These are phyloP conservation scores for Setaria viridis DNA, from an alignment of 202 grass and related monocot species.

Conservation along the genomic window DNA sequence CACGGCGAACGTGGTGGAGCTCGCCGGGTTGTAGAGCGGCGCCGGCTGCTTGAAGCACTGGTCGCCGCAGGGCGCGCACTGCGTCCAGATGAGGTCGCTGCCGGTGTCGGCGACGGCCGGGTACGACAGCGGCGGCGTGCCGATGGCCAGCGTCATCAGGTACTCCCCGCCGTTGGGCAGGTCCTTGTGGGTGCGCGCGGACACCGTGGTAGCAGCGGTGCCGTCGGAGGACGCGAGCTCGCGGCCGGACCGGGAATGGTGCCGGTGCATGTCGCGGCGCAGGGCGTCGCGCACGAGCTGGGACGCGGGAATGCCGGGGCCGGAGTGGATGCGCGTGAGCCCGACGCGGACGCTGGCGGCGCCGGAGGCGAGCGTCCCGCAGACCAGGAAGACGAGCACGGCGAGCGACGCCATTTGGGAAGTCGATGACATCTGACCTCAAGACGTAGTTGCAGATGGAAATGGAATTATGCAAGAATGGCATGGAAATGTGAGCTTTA, in stretches of 20 bases:
- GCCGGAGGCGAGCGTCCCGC: not conserved
- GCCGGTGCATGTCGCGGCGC: conserved; percentile 53
- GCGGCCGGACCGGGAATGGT: conserved; percentile 6
- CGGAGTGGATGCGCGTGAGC: conserved; percentile 62
- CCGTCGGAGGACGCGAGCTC: conserved; percentile 12
- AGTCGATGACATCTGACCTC: not conserved
- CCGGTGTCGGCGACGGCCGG: conserved; percentile 73
- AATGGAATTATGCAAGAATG: not conserved
- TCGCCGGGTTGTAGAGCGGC: conserved; percentile 59
- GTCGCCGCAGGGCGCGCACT: conserved; percentile 60
- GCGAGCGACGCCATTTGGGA: conserved; percentile 20
- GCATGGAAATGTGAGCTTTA: conserved; percentile 5
- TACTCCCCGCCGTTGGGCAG: conserved; percentile 58
- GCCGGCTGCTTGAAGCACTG: conserved; percentile 61
- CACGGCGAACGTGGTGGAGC: conserved; percentile 60
- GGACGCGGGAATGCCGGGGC: conserved; percentile 40
- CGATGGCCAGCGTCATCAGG: conserved; percentile 66
- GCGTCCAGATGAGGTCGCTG: conserved; percentile 87
- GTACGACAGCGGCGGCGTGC: conserved; percentile 59
- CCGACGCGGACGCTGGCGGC: conserved; percentile 54
- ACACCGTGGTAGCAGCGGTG: not conserved
- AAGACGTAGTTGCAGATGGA: not conserved
- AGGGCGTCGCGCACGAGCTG: conserved; percentile 62
- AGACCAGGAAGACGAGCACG: conserved; percentile 13
- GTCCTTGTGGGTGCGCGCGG: conserved; percentile 24